Percentiles rank a stretch among this genome's conserved stretches.
phyloP scores from a whole-genome alignment of 371 early-diverging fungal genomes.

The Umbelopsis sp. region DNA sequence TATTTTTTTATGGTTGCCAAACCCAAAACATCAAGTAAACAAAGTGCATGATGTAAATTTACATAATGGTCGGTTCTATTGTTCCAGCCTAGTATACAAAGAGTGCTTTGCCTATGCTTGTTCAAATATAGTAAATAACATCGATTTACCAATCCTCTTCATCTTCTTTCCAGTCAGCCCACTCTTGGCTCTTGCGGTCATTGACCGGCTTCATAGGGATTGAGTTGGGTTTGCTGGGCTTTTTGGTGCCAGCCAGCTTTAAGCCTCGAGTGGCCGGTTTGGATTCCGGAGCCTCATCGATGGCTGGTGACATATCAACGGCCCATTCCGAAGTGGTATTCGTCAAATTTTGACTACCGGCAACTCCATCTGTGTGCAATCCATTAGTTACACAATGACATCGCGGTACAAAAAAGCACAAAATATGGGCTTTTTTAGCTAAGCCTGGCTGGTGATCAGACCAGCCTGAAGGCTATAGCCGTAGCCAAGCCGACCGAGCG shows the following conservation, averaged over 20 bases:
- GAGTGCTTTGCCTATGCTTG: too few relatives aligned
- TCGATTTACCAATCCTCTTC: constrained; percentile 13
- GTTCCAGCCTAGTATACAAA: not conserved
- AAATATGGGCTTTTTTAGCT: too few relatives aligned
- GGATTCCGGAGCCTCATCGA: constrained; percentile 7
- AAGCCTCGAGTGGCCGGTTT: constrained; percentile 5
- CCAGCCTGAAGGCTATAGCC: too few relatives aligned
- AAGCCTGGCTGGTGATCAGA: too few relatives aligned
- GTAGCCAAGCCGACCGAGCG: too few relatives aligned
- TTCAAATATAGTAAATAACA: not conserved
- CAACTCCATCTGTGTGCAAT: not conserved
- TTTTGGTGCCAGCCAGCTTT: not conserved
- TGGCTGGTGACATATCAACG: constrained; percentile 12
- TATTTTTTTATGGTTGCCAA: too few relatives aligned
- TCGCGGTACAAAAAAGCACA: not conserved
- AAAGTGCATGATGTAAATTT: constrained; percentile 10
- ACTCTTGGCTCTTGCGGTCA: constrained; percentile 16
- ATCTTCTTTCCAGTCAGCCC: constrained; percentile 16
- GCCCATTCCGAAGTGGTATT: constrained; percentile 17
- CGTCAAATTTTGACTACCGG: not conserved
- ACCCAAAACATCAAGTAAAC: not conserved
- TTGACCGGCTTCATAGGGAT: constrained; percentile 5
- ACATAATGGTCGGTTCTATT: not conserved
- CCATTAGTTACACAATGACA: constrained; percentile 6
- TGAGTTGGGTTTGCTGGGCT: not conserved